These are phyloP conservation scores for Penicillium rolfsii DNA, from an alignment of 2,329 filamentous ascomycete species.

Conservation along the genomic window DNA sequence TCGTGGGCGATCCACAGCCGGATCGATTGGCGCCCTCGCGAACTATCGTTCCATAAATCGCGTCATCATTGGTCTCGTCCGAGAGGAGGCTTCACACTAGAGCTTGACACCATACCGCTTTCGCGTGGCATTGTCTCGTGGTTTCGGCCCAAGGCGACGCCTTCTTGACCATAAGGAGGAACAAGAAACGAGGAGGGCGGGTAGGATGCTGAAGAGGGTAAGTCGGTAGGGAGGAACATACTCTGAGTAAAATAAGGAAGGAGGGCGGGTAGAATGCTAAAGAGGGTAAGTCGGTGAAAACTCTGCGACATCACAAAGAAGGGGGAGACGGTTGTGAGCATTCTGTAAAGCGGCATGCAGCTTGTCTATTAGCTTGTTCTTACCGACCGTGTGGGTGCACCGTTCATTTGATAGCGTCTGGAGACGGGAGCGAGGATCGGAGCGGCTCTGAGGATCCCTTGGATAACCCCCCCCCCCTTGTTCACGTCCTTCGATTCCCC, in stretches of 20 bases:
- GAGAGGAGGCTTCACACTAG: conserved; percentile 23
- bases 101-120: conserved; percentile 21
- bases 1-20: conserved; percentile 25
- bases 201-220: background rate
- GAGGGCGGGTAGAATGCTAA: background rate
- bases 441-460: background rate
- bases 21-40: conserved; percentile 30
- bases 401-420: background rate
- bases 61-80: conserved; percentile 23
- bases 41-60: conserved; percentile 23
- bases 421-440: background rate
- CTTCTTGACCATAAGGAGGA: conserved; percentile 9
- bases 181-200: background rate
- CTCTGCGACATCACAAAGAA: background rate
- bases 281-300: background rate
- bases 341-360: background rate
- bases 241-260: too few species aligned
- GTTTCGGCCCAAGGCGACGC: conserved; percentile 12
- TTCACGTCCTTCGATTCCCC: background rate
- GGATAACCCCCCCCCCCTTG: too few species aligned
- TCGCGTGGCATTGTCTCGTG: conserved; percentile 12
- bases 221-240: background rate
- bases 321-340: background rate
- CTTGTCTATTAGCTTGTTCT: background rate
- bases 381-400: background rate